Evolutionary conservation across 2,329 filamentous ascomycete species (phyloP), one percentile per base, ranked within the genome.

Genomic region (Diaporthe longicolla): DNA sequence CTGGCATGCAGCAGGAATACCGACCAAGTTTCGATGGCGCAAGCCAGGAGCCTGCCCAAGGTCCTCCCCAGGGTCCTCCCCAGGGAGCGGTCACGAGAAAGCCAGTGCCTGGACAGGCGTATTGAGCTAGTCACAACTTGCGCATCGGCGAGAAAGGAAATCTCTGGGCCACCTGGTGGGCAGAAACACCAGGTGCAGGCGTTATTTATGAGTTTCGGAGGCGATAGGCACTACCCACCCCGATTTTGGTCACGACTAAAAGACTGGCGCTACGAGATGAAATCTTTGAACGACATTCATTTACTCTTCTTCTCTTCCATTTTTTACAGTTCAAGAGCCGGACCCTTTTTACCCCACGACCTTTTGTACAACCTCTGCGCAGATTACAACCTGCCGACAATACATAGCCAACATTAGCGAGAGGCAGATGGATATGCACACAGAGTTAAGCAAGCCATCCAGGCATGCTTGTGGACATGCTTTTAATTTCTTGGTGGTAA

Each of bases 71-170:
- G 4, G 73, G 70, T n/a, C 82, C 82, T 72, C 80, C 83, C 52
- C 81, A 84, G 40, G 85, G 83, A 54, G 82, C 86, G 35, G 84
- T 89, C 74, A 84, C 82, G 77, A 86, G 89, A 72, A 91, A 91
- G 80, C 88, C 89, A 35, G 86, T 91, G 54, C 88, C 89, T 8
- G 88, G 88, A 48, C 88, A 89, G 80, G 87, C 88, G 5, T 87
- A 86, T 72, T 89, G 78, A 76, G 65, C 35, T 7, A 65, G 19
- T 50, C 50, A 9, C 32, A 24, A 68, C 3, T 8, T 59, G 54
- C 29, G 15, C 15, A 13, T 4, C 29, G 13, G 70, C 32, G 21
- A 43, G 45, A 17, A 52, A 32, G 48, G 57, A 29, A 71, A 40
- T n/a, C 45, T 48, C 19, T 45, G 45, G 45, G 15, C 26, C 29